Evolutionary conservation across 2,329 filamentous ascomycete species (phyloP), one percentile per base, ranked within the genome.

Genomic region (Fusarium camptoceras): DNA sequence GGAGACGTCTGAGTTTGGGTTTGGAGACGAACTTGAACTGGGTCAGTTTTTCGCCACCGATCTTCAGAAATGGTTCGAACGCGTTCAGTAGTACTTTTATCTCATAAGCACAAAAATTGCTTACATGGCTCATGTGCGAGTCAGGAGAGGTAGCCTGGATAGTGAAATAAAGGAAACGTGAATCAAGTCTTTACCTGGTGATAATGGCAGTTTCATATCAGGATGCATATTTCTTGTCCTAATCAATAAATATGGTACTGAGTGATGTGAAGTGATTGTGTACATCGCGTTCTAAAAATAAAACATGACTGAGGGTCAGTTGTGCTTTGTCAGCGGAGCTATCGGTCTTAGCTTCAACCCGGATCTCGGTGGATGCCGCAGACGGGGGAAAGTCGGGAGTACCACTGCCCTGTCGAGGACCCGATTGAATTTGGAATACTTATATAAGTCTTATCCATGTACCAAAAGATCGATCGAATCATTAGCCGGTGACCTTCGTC

Each of bases 1-100:
- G 60, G 58, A 59, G 5, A 34, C 27, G 0, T 31, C 53, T 3
- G 20, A 25, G 4, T 20, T 48, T 7, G 54, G 20, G 0, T 53
- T 62, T 22, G 24, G 43, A 3, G 60, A 64, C 16, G 60, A 64
- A 20, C 58, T 64, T 47, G 60, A 64, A 28, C 6, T 64, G 6
- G 60, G 60, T 1, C 60, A 62, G 28, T 64, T 64, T 10, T 62
- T 64, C 14, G 37, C 58, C 0, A 64, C 42, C 3, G 60, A 62
- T 20, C 55, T 43, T 0, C 60, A 64, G 34, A 30, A 37, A 14
- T 64, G 60, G 60, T 64, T 64, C 10, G 60, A 61, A 5, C 59
- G 28, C 14, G 24, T 31, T 15, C 55, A 60, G 0, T 61, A 44
- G 59, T 25, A 44, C 5, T 28, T 28, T 9, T 5, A 24, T n/a